These are phyloP conservation scores for Termitomyces sp. DNA, from an alignment of 768 basidiomycete species.

Conservation along the genomic window DNA sequence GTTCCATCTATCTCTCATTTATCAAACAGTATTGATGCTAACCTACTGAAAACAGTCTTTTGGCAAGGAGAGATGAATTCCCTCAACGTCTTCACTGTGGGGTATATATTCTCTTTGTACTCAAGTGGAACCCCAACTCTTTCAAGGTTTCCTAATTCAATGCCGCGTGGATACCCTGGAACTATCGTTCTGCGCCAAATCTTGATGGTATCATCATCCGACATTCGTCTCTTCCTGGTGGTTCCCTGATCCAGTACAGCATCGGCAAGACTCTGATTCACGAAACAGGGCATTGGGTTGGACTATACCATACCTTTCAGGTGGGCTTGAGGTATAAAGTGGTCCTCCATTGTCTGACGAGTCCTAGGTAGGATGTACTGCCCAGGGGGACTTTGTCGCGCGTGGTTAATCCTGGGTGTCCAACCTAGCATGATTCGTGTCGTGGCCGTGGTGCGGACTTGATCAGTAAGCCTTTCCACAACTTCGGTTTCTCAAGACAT, in stretches of 20 bases:
- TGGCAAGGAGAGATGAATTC: neutral
- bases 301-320: conserved; percentile 41
- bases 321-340: conserved; percentile 12
- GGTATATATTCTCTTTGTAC: neutral
- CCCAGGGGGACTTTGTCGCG: neutral
- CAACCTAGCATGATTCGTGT: neutral
- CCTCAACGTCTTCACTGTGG: neutral
- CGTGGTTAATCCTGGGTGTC: neutral
- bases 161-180: neutral
- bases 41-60: neutral
- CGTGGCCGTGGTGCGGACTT: neutral
- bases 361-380: neutral
- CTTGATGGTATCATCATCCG: neutral
- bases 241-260: neutral
- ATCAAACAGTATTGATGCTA: neutral
- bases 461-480: neutral
- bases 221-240: neutral
- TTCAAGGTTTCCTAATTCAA: neutral
- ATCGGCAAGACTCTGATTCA: conserved; percentile 37
- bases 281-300: conserved; percentile 24
- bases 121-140: neutral
- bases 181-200: neutral
- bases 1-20: neutral
- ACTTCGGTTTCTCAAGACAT: neutral
- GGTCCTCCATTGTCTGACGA: neutral